Evolutionary conservation across 441 rosid genomes (phyloP).

Genomic region (Jatropha multifida): DNA sequence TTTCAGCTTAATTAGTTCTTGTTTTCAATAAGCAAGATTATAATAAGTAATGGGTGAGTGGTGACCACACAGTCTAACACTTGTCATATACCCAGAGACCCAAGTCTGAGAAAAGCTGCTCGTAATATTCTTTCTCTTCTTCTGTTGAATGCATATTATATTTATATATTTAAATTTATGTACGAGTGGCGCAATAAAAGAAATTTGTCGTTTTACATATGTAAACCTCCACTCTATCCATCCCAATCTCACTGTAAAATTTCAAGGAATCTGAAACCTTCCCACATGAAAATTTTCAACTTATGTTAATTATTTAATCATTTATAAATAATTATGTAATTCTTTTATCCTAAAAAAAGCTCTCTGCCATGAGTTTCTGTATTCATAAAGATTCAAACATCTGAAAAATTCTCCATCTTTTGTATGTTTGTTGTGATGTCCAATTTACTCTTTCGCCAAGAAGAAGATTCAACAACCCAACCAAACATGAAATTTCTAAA

Average conservation of each 20-base stretch:
- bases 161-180: background rate
- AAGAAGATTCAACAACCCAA: background rate
- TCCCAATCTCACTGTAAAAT: background rate
- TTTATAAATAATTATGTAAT: too few species aligned
- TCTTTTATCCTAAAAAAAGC: too few species aligned
- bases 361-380: too few species aligned
- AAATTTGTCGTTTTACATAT: background rate
- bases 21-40: too few species aligned
- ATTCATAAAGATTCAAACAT: too few species aligned
- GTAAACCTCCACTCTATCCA: too few species aligned
- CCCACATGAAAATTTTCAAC: too few species aligned
- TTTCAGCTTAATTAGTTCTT: too few species aligned
- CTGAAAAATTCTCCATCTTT: background rate
- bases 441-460: background rate
- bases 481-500: too few species aligned
- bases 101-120: background rate
- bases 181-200: background rate
- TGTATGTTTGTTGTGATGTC: background rate
- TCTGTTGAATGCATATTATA: background rate
- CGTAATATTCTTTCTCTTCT: background rate
- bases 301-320: too few species aligned
- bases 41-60: too few species aligned
- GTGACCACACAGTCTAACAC: background rate
- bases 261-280: too few species aligned
- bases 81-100: background rate